These are phyloP conservation scores for Aspergillus felis DNA, from an alignment of 2,329 filamentous ascomycete genomes.

Conservation along the genomic window DNA sequence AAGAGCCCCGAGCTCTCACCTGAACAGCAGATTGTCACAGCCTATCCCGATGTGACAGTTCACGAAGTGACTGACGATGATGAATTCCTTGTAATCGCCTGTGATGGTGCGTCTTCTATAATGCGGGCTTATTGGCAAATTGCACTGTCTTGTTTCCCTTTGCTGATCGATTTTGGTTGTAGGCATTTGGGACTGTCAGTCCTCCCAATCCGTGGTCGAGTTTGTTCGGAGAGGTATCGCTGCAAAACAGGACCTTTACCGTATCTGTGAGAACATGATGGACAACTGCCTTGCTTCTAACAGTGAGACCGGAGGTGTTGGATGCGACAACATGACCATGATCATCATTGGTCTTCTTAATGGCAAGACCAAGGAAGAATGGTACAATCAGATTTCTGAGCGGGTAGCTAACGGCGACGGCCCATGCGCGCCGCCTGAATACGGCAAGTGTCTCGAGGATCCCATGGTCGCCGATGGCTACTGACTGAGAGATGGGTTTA, in stretches of 20 bases:
- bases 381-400: conserved; percentile 94
- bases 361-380: conserved; percentile 92
- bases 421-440: conserved; percentile 97
- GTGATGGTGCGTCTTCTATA: conserved; percentile 65
- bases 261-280: conserved; percentile 99
- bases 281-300: conserved; percentile 98
- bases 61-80: conserved; percentile 91
- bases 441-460: conserved; percentile 72
- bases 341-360: conserved; percentile 81
- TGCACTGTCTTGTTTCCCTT: neutral
- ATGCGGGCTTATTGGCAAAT: neutral
- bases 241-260: conserved; percentile 88
- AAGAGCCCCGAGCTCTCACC: conserved; percentile 94
- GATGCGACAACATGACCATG: conserved; percentile 99
- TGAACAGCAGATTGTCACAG: conserved; percentile 98
- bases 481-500: conserved; percentile 36
- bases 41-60: conserved; percentile 87
- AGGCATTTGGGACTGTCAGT: conserved; percentile 99
- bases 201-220: conserved; percentile 93
- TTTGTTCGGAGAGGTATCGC: conserved; percentile 96
- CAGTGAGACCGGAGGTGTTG: conserved; percentile 95
- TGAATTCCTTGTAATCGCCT: conserved; percentile 90
- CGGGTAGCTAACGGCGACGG: conserved; percentile 95
- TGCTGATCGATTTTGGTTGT: conserved; percentile 9
- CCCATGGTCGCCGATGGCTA: conserved; percentile 35